phyloP scores from a whole-genome alignment of 2,329 filamentous ascomycete species.

The Neonectria ditissima region DNA sequence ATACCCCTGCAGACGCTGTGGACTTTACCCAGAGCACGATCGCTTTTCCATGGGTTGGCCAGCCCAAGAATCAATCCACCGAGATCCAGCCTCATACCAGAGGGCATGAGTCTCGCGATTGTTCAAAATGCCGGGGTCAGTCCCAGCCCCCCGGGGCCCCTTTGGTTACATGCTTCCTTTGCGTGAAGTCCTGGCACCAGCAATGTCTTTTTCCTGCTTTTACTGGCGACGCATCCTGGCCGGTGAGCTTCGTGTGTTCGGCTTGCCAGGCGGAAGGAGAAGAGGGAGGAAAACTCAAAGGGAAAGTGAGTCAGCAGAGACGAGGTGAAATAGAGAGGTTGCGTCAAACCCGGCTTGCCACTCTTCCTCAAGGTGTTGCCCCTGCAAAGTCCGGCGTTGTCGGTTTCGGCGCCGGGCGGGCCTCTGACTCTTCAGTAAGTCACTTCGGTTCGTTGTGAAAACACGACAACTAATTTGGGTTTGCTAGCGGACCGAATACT shows the following conservation, averaged over 20 bases:
- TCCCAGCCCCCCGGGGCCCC: slow-evolving; percentile 10
- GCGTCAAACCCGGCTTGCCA: slow-evolving; percentile 48
- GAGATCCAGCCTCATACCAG: slow-evolving; percentile 4
- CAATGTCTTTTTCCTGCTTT: slow-evolving; percentile 35
- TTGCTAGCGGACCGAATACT: slow-evolving; percentile 54
- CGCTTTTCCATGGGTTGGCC: slow-evolving; percentile 39
- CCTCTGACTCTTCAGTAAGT: slow-evolving; percentile 52
- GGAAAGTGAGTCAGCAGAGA: slow-evolving; percentile 33
- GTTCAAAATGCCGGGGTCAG: slow-evolving; percentile 35
- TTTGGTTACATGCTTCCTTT: slow-evolving; percentile 38
- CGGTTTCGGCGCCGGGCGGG: slow-evolving; percentile 52
- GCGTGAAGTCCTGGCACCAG: slow-evolving; percentile 43
- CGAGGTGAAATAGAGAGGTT: slow-evolving; percentile 47
- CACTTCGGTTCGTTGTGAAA: not conserved
- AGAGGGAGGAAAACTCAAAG: slow-evolving; percentile 25
- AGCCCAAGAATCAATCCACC: slow-evolving; percentile 8
- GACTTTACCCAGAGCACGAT: slow-evolving; percentile 52
- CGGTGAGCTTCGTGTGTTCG: slow-evolving; percentile 33
- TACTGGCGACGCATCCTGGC: slow-evolving; percentile 7
- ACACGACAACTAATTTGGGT: slow-evolving; percentile 3
- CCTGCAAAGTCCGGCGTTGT: slow-evolving; percentile 53
- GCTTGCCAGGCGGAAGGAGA: slow-evolving; percentile 32
- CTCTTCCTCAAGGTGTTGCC: slow-evolving; percentile 47
- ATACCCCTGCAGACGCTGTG: slow-evolving; percentile 25
- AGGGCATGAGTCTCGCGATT: slow-evolving; percentile 13